Percentiles rank a stretch among this genome's conserved stretches.
Conservation (phyloP, 768 basidiomycete species). For the Dentipellis fragilis region DNA sequence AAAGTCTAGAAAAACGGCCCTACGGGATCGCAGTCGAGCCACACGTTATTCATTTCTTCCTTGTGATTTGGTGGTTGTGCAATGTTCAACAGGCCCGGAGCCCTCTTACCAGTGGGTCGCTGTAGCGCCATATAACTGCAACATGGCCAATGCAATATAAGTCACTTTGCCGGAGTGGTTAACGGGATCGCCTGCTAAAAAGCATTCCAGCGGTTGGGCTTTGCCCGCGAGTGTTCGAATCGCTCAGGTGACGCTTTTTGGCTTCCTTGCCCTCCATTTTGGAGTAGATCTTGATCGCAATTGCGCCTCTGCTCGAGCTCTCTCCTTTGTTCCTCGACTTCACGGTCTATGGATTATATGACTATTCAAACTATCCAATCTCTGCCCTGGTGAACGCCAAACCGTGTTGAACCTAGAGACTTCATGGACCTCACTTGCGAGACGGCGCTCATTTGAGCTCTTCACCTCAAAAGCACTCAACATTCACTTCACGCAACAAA, state of each 20-base stretch:
- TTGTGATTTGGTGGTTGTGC: neutral
- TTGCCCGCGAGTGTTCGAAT: slow-evolving; percentile 24
- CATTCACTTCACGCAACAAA: no score
- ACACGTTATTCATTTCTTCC: slow-evolving; percentile 16
- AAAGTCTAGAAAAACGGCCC: neutral
- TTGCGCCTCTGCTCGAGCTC: no score
- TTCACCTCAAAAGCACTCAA: no score
- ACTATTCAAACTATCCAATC: no score
- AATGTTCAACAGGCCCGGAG: no score
- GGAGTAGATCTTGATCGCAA: no score
- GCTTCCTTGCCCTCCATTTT: neutral
- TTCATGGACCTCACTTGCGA: no score
- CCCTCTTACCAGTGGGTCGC: neutral
- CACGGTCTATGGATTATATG: no score
- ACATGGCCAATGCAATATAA: neutral
- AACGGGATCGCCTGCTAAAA: slow-evolving; percentile 44
- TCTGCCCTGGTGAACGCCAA: no score
- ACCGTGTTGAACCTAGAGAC: no score
- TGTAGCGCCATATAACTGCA: neutral
- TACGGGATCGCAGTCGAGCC: slow-evolving; percentile 29
- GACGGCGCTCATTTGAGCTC: no score
- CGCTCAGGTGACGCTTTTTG: slow-evolving; percentile 21
- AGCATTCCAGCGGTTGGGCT: slow-evolving; percentile 20
- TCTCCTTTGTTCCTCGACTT: no score
- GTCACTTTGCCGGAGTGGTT: slow-evolving; percentile 95